phyloP scores from a whole-genome alignment of 352 stramenopile genomes.

The Pythium diclinum region DNA sequence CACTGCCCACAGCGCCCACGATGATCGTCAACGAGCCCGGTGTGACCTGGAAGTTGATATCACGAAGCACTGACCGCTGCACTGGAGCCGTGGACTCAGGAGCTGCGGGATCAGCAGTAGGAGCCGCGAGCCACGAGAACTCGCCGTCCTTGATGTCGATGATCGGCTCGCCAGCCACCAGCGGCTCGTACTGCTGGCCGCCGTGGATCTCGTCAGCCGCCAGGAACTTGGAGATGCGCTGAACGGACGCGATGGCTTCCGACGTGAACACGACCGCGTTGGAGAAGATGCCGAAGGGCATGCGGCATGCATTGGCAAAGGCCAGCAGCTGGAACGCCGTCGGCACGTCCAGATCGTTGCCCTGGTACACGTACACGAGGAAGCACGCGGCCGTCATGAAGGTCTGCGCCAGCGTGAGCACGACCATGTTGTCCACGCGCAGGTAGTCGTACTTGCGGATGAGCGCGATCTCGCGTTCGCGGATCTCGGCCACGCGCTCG shows the following conservation, averaged over 20 bases:
- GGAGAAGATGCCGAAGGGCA: conserved; percentile 54
- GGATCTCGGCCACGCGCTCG: conserved; percentile 25
- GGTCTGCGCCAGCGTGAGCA: conserved; percentile 65
- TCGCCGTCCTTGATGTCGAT: conserved; percentile 27
- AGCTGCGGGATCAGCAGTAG: background rate
- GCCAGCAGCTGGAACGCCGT: conserved; percentile 92
- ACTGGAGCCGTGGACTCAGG: background rate
- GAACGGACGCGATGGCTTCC: conserved; percentile 42
- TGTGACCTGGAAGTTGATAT: conserved; percentile 45
- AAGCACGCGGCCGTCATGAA: conserved; percentile 92
- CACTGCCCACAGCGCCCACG: conserved; percentile 44
- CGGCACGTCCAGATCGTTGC: conserved; percentile 87
- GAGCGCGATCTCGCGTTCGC: conserved; percentile 24
- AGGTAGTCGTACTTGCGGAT: conserved; percentile 22
- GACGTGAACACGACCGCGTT: conserved; percentile 48
- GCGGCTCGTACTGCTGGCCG: background rate
- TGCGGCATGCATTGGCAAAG: conserved; percentile 65
- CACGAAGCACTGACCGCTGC: conserved; percentile 8
- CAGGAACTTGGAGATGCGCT: conserved; percentile 41
- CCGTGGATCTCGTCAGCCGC: conserved; percentile 24
- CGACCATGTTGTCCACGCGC: conserved; percentile 25
- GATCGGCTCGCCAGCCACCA: background rate
- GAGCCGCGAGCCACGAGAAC: conserved; percentile 30
- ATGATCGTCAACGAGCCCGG: conserved; percentile 59
- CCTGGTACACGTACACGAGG: conserved; percentile 52